phyloP scores from a whole-genome alignment of 2,329 filamentous ascomycete species.

The Fusarium xyrophilum region DNA sequence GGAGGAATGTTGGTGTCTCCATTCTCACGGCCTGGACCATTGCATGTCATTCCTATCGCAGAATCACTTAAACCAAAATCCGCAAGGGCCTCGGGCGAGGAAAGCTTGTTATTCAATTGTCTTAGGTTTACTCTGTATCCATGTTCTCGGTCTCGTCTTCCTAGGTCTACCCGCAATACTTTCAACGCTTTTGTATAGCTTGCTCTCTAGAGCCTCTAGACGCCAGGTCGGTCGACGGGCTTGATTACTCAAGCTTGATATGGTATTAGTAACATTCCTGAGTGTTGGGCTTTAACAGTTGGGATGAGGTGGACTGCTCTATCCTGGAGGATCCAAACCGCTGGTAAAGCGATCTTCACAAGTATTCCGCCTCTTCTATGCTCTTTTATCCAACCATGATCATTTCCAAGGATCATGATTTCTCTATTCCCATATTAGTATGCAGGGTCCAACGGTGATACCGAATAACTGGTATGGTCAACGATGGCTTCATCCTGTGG shows the following conservation, averaged over 20 bases:
- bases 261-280: background rate
- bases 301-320: slow-evolving; percentile 3
- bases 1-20: slow-evolving; percentile 9
- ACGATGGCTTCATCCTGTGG: background rate
- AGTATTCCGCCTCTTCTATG: background rate
- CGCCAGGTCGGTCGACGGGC: background rate
- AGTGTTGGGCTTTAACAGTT: background rate
- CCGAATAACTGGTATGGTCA: background rate
- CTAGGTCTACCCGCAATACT: background rate
- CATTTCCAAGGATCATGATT: too few relatives aligned
- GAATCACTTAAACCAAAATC: background rate
- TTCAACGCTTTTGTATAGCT: background rate
- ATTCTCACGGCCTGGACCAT: slow-evolving; percentile 5
- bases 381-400: background rate
- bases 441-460: background rate
- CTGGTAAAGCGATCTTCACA: background rate
- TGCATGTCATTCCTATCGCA: slow-evolving; percentile 7
- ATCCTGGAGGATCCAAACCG: background rate
- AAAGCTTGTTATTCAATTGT: background rate
- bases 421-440: background rate
- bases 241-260: background rate
- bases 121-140: background rate
- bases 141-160: background rate
- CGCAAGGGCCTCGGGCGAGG: background rate
- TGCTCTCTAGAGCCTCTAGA: background rate